Evolutionary conservation across 2,329 filamentous ascomycete genomes (phyloP).

Genomic region (Stagonosporopsis cucurbitacearum): DNA sequence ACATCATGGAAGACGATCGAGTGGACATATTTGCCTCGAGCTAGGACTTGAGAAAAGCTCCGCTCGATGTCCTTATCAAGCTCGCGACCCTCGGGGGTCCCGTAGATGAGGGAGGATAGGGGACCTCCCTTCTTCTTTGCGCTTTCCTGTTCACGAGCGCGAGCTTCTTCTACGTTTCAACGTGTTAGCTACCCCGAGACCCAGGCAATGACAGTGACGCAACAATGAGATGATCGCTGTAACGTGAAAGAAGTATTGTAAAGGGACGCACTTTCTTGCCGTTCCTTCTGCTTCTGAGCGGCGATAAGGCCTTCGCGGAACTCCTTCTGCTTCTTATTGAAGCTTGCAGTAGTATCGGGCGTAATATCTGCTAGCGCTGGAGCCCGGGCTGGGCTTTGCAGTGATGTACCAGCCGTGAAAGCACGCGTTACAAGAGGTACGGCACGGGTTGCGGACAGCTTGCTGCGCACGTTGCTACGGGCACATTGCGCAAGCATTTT

Average conservation of each 20-base stretch:
- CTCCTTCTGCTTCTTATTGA: conserved; percentile 82
- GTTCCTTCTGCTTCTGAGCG: conserved; percentile 76
- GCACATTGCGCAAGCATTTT: conserved; percentile 44
- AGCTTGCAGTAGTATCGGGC: conserved; percentile 72
- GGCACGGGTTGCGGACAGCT: conserved; percentile 25
- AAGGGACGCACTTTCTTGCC: conserved; percentile 81
- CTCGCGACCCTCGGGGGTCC: conserved; percentile 92
- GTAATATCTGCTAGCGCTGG: conserved; percentile 89
- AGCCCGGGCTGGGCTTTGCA: conserved; percentile 34
- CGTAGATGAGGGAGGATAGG: conserved; percentile 90
- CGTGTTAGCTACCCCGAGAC: conserved; percentile 65
- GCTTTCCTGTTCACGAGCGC: conserved; percentile 64
- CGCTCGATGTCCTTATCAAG: conserved; percentile 95
- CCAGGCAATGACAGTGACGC: conserved; percentile 36
- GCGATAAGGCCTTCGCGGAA: conserved; percentile 84
- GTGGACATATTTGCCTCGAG: conserved; percentile 96
- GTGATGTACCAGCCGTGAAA: conserved; percentile 37
- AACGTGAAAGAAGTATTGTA: conserved; percentile 51
- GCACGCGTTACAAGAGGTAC: conserved; percentile 30
- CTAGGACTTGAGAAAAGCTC: conserved; percentile 93
- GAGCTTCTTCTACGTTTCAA: conserved; percentile 59
- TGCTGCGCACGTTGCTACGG: conserved; percentile 35
- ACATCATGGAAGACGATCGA: conserved; percentile 97
- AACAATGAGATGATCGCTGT: conserved; percentile 29
- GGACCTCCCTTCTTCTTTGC: conserved; percentile 70